Conservation (phyloP, 352 stramenopile species). For the Phytophthora syringae region DNA sequence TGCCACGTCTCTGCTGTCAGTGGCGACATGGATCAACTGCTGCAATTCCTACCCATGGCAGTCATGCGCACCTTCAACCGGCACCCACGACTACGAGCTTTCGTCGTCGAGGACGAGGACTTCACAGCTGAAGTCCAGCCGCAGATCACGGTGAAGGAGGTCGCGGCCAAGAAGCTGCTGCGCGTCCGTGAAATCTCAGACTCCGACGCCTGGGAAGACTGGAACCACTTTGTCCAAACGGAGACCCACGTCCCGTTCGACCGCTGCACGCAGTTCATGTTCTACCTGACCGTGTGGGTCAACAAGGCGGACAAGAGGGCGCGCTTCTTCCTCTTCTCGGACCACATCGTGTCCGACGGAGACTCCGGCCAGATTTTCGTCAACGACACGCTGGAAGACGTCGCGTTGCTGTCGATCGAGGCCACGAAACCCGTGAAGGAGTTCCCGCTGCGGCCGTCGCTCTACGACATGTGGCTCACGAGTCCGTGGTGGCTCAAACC, state of each 20-base stretch:
- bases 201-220: conserved; percentile 33
- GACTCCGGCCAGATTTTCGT: conserved; percentile 55
- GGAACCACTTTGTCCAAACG: conserved; percentile 42
- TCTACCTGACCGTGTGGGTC: conserved; percentile 53
- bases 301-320: conserved; percentile 33
- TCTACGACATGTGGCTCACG: conserved; percentile 51
- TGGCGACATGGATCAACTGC: conserved; percentile 46
- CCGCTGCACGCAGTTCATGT: conserved; percentile 56
- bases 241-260: conserved; percentile 47
- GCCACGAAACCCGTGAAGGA: conserved; percentile 27
- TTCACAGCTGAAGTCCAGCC: conserved; percentile 50
- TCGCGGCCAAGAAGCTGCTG: conserved; percentile 35
- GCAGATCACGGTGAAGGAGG: conserved; percentile 42
- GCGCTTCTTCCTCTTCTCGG: conserved; percentile 59
- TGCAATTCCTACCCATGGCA: conserved; percentile 51
- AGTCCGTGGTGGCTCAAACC: conserved; percentile 51
- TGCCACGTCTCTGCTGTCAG: conserved; percentile 41
- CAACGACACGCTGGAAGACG: conserved; percentile 49
- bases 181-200: conserved; percentile 36
- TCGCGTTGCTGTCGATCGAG: conserved; percentile 42
- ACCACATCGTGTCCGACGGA: conserved; percentile 69
- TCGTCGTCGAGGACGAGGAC: conserved; percentile 45
- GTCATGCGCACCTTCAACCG: conserved; percentile 67
- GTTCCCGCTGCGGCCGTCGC: conserved; percentile 45
- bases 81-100: conserved; percentile 55